Conservation (phyloP, 768 basidiomycete species). For the Pleurotus djamor region DNA sequence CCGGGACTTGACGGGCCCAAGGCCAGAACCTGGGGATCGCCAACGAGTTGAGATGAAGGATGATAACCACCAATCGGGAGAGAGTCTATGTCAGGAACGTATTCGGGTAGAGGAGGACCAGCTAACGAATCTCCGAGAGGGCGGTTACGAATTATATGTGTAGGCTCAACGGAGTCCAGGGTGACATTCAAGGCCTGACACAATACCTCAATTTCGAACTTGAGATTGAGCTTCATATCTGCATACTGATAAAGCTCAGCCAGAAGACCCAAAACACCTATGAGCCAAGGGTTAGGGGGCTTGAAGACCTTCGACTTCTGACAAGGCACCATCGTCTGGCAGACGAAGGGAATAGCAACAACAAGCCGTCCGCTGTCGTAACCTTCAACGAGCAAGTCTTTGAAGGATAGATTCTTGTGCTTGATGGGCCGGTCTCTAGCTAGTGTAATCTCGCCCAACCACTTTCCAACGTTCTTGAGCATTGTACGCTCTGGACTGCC, state of each 20-base stretch:
- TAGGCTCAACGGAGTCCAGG: constrained; percentile 80
- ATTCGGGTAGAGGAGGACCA: constrained; percentile 71
- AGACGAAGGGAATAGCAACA: constrained; percentile 96
- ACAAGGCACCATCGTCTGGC: constrained; percentile 93
- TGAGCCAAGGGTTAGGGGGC: constrained; percentile 97
- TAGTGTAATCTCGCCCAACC: constrained; percentile 93
- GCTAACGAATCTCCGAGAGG: constrained; percentile 57
- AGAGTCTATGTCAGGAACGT: constrained; percentile 77
- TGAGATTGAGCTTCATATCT: constrained; percentile 93
- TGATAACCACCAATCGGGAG: constrained; percentile 76
- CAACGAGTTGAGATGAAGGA: constrained; percentile 32
- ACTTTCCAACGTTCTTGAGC: constrained; percentile 92
- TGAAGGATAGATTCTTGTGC: constrained; percentile 92
- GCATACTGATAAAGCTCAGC: constrained; percentile 97
- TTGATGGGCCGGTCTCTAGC: constrained; percentile 92
- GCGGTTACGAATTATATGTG: constrained; percentile 77
- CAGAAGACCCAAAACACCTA: constrained; percentile 90
- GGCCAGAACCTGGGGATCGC: constrained; percentile 61
- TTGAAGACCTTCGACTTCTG: constrained; percentile 89
- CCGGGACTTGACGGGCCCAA: constrained; percentile 59
- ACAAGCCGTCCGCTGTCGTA: constrained; percentile 89
- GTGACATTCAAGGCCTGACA: constrained; percentile 91
- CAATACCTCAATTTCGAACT: constrained; percentile 97
- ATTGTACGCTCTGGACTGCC: constrained; percentile 75
- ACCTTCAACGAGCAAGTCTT: constrained; percentile 95